Percentiles rank a stretch among this genome's conserved stretches.
phyloP scores from a whole-genome alignment of 2,329 filamentous ascomycete species.

The Xylariaceae sp. region DNA sequence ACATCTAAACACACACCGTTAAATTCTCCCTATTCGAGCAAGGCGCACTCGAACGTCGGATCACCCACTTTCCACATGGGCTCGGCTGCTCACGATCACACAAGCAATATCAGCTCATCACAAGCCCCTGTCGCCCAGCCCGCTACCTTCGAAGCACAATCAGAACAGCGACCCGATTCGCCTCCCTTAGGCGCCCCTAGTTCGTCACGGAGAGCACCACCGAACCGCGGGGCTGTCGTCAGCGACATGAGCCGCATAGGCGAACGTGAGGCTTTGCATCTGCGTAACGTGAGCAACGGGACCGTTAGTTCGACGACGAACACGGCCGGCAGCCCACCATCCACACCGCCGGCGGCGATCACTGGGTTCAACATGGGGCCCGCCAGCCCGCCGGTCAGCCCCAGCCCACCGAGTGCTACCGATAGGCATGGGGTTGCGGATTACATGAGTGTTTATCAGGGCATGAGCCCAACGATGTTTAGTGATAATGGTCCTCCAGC shows the following conservation, averaged over 20 bases:
- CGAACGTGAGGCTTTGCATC: slow-evolving; percentile 47
- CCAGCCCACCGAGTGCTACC: slow-evolving; percentile 30
- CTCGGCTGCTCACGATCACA: slow-evolving; percentile 40
- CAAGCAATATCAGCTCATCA: slow-evolving; percentile 36
- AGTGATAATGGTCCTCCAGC: not conserved
- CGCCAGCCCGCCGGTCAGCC: slow-evolving; percentile 18
- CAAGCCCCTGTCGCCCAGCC: slow-evolving; percentile 8
- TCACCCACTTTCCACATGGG: slow-evolving; percentile 35
- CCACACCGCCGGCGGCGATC: slow-evolving; percentile 18
- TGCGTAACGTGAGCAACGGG: slow-evolving; percentile 50
- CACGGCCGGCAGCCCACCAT: slow-evolving; percentile 4
- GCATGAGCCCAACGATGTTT: not conserved
- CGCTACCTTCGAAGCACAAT: not conserved
- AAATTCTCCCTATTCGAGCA: slow-evolving; percentile 27
- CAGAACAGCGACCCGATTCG: slow-evolving; percentile 34
- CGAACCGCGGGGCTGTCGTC: slow-evolving; percentile 35
- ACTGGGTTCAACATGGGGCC: slow-evolving; percentile 1
- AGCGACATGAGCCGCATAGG: slow-evolving; percentile 51
- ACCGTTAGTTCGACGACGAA: slow-evolving; percentile 45
- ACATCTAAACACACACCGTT: slow-evolving; percentile 45
- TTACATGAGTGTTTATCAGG: slow-evolving; percentile 18
- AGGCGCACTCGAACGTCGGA: slow-evolving; percentile 33
- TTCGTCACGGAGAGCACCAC: slow-evolving; percentile 1
- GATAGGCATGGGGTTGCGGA: slow-evolving; percentile 15
- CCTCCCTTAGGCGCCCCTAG: slow-evolving; percentile 29